These are phyloP conservation scores for Lepidium africanum DNA, from an alignment of 345 rosid genomes.

Conservation along the genomic window DNA sequence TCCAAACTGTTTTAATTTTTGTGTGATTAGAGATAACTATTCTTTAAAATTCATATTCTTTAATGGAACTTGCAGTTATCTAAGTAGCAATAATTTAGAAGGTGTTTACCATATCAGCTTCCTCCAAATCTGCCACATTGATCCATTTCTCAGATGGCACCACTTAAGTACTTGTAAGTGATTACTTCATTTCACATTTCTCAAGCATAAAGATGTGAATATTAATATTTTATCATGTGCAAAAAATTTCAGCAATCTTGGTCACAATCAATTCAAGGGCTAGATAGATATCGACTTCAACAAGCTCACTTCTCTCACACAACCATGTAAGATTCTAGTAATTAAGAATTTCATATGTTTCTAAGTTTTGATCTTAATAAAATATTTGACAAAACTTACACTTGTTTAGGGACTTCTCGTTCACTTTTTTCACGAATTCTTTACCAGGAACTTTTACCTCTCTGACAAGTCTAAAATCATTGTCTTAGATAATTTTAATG, in stretches of 20 bases:
- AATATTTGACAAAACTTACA: not conserved
- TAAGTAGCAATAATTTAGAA: no score
- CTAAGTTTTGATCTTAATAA: not conserved
- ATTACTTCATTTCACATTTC: slow-evolving; percentile 11
- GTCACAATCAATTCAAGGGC: slow-evolving; percentile 69
- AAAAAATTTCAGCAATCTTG: slow-evolving; percentile 54
- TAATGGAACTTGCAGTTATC: no score
- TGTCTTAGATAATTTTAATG: slow-evolving; percentile 60
- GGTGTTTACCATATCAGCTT: no score
- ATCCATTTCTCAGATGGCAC: slow-evolving; percentile 35
- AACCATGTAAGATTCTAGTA: slow-evolving; percentile 51
- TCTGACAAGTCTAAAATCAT: slow-evolving; percentile 51
- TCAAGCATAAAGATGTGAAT: not conserved
- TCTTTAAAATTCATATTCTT: not conserved
- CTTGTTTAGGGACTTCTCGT: slow-evolving; percentile 75
- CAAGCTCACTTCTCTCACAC: slow-evolving; percentile 61
- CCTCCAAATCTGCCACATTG: no score
- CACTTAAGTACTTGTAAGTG: slow-evolving; percentile 76
- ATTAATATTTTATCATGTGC: slow-evolving; percentile 8
- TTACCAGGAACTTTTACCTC: slow-evolving; percentile 58
- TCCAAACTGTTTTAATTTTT: not conserved
- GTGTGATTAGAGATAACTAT: not conserved
- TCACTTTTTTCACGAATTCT: slow-evolving; percentile 45
- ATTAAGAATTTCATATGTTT: not conserved
- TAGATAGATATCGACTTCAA: slow-evolving; percentile 48